Evolutionary conservation across 2,329 filamentous ascomycete species (phyloP), one percentile per base, ranked within the genome.

Genomic region (Aschersonia sp.): DNA sequence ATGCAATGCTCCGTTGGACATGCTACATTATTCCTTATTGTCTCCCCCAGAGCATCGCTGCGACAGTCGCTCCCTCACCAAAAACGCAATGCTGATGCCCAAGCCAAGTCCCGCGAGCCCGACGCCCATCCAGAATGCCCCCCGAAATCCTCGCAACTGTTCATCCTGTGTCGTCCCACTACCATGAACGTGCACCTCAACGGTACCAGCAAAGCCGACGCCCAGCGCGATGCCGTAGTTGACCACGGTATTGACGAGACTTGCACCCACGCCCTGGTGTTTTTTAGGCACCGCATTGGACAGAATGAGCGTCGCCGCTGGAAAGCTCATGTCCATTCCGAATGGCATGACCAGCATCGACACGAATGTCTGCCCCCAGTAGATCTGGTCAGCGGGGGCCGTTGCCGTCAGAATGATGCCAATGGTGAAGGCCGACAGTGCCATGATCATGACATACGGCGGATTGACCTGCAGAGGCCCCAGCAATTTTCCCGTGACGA

Each of bases 151-250:
- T n/a, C 43, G 42, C 1, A 56, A 41, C 14, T 48, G 45, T 14
- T 53, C 49, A 1, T 50, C 49, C 2, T 10, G 14, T 0, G 54
- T 52, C 14, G 49, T 22, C 1, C 54, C 54, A 0, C 58, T 62
- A 0, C 52, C 46, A 4, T 58, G 54, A 0, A 67, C 57, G 5
- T 66, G 61, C 0, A 63, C 61, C 55, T 84, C 78, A 2, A 83
- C 72, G 0, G 78, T 83, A 0, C 79, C 80, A 0, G 80, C 80
- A 43, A 86, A 72, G 0, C 81, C 82, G 0, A 86, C 66, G 0
- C 77, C 79, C 3, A 84, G 60, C 1, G 76, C 77, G 35, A 85
- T 83, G 49, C 73, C 74, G 56, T 84, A 86, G 59, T 86, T 84
- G 51, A 84, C 74, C 9, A 81, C 67, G 0, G 79, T 83, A 49